A percentile compares a stretch with the other conserved stretches of the same genome.
These are phyloP conservation scores for Cordyceps fumosorosea DNA, from an alignment of 2,329 filamentous ascomycete genomes.

Conservation along the genomic window DNA sequence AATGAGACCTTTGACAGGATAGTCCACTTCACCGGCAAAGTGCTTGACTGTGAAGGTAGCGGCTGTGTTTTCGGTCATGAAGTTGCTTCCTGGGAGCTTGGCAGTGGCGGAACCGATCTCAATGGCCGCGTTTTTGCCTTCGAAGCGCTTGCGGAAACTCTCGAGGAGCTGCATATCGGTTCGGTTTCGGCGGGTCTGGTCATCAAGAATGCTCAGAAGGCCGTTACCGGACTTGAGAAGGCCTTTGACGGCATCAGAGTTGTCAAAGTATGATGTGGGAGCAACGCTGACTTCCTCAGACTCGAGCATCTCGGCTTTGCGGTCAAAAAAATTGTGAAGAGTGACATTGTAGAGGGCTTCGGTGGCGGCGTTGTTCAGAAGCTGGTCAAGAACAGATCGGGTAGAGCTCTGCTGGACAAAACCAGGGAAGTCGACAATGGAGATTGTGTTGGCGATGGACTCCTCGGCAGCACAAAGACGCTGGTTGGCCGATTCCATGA, in stretches of 20 bases:
- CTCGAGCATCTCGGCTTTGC: slow-evolving; percentile 87
- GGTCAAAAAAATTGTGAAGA: slow-evolving; percentile 92
- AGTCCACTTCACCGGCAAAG: slow-evolving; percentile 95
- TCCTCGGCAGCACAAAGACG: slow-evolving; percentile 82
- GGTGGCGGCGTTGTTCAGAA: slow-evolving; percentile 88
- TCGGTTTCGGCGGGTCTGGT: slow-evolving; percentile 85
- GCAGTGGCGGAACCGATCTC: slow-evolving; percentile 67
- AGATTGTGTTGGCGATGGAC: slow-evolving; percentile 84
- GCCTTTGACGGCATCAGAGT: slow-evolving; percentile 87
- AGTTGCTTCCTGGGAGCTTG: slow-evolving; percentile 81
- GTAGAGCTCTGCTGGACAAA: slow-evolving; percentile 83
- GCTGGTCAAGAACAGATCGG: slow-evolving; percentile 79
- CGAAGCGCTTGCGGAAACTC: slow-evolving; percentile 84
- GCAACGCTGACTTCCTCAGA: slow-evolving; percentile 87
- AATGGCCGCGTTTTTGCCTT: slow-evolving; percentile 89
- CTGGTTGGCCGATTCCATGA: slow-evolving; percentile 90
- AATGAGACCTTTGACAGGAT: slow-evolving; percentile 76
- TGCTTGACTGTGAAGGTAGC: slow-evolving; percentile 87
- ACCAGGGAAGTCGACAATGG: slow-evolving; percentile 92
- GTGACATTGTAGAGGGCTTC: slow-evolving; percentile 91
- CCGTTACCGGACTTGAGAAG: slow-evolving; percentile 90
- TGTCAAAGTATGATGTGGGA: slow-evolving; percentile 95
- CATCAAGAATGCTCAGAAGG: slow-evolving; percentile 86
- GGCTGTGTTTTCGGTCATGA: slow-evolving; percentile 72
- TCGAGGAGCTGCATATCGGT: slow-evolving; percentile 88